Conservation (phyloP, 2,329 filamentous ascomycete species). For the Scopulariopsis brevicaulis region DNA sequence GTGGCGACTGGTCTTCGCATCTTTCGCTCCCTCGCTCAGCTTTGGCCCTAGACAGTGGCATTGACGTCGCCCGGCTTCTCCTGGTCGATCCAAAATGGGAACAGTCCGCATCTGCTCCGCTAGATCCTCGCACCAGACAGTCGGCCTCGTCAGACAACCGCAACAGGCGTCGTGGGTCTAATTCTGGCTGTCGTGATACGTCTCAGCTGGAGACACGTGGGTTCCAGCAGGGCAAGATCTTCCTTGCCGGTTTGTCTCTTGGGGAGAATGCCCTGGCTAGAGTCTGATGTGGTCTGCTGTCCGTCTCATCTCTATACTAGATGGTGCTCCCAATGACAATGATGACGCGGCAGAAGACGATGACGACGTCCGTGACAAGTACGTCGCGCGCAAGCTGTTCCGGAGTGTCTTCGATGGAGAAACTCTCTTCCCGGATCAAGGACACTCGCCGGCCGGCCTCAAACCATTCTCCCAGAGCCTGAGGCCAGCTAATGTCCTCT, state of each 20-base stretch:
- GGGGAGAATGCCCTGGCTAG: no score
- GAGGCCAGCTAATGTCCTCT: constrained; percentile 18
- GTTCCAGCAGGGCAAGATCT: background rate
- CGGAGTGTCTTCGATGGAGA: constrained; percentile 11
- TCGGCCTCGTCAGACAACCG: background rate
- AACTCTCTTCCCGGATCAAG: background rate
- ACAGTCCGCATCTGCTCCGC: constrained; percentile 3
- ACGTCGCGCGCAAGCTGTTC: constrained; percentile 20
- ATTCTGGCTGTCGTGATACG: background rate
- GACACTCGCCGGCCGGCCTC: constrained; percentile 7
- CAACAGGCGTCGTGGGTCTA: background rate
- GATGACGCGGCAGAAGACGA: constrained; percentile 21
- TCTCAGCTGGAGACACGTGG: background rate
- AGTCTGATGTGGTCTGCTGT: no score
- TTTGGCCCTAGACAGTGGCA: background rate
- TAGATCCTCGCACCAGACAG: background rate
- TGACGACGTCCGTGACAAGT: constrained; percentile 18
- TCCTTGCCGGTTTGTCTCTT: no score
- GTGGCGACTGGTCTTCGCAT: background rate
- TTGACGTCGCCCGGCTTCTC: background rate
- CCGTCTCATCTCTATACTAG: no score
- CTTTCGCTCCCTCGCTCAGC: background rate
- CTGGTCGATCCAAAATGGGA: constrained; percentile 1
- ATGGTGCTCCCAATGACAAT: no score
- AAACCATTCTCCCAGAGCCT: constrained; percentile 21